Base-by-base conservation (phyloP, 371 early-diverging fungal species). In the Syncephalastrum racemosum region DNA sequence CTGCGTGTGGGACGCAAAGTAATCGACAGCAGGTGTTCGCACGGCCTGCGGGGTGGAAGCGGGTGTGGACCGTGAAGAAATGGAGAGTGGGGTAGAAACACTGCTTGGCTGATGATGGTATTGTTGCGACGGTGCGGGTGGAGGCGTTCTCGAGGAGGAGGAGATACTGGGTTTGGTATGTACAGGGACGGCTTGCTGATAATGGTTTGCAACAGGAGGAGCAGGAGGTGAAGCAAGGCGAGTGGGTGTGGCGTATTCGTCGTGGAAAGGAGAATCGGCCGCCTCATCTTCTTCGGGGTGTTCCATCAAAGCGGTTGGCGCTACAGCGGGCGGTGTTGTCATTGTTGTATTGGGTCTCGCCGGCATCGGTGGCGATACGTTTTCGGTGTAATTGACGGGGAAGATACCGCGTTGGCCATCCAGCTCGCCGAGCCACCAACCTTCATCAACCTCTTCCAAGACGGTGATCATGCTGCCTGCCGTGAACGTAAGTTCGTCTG, bases 361-460 rank as follows among this genome's bases (percentile, higher is more conserved):
- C 8, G 66, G 61, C 51, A 51, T 45, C 22, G 53, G 44, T 19
- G 55, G 54, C 6, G 58, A 27, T 2, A 50, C 27, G 36, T 31
- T 31, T 46, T 87, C 87, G 15, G 86, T 86, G 54, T 92, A 92
- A 55, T 90, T 89, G 22, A 82, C 80, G 13, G 94, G 94, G 68
- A 93, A 93, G 62, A 93, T 83, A 19, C 93, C 93, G 7, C 62
- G 62, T 24, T 74, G 56, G 55, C 83, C 75, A 12, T 82, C 58
- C 58, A 85, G 85, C 18, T 93, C 94, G n/a, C 83, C 65, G 89
- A 92, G 90, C 92, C 94, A 93, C 3, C 93, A 92, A 43, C 89
- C 88, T 58, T 91, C 89, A 16, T 90, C 77, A 41, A 58, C 50
- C 52, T 86, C 85, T 50, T 90, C 83, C 5, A 83, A 63, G 4